phyloP scores from a whole-genome alignment of 108 stramenopile genomes.

The Nitzschia palea region DNA sequence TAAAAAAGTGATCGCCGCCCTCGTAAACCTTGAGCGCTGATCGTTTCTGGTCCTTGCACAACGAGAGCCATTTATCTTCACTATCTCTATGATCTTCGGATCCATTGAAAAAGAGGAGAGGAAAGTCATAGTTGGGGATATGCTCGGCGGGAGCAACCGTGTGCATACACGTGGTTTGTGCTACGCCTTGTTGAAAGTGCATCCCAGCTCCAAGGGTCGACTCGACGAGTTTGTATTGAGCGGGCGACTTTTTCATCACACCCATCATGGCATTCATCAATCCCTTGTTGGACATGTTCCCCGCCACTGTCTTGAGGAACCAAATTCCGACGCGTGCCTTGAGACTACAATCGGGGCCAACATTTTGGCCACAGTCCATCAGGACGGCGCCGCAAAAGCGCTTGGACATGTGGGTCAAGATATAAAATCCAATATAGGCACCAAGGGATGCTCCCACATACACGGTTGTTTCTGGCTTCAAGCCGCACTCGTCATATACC shows the following conservation, averaged over 20 bases:
- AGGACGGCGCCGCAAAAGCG: slow-evolving; percentile 50
- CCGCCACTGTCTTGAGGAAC: slow-evolving; percentile 26
- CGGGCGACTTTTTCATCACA: slow-evolving; percentile 43
- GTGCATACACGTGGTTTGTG: slow-evolving; percentile 49
- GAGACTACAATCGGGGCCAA: slow-evolving; percentile 50
- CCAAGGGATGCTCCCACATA: slow-evolving; percentile 59
- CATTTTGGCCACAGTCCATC: slow-evolving; percentile 63
- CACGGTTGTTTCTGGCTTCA: slow-evolving; percentile 1
- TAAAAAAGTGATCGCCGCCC: slow-evolving; percentile 65
- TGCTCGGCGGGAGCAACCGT: slow-evolving; percentile 48
- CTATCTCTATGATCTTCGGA: slow-evolving; percentile 59
- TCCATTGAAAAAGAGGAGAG: slow-evolving; percentile 60
- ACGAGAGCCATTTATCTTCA: slow-evolving; percentile 51
- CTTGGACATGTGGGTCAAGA: slow-evolving; percentile 34
- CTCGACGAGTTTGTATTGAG: slow-evolving; percentile 50
- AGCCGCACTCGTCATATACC: slow-evolving; percentile 23
- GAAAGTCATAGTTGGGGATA: slow-evolving; percentile 43
- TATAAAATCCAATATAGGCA: slow-evolving; percentile 57
- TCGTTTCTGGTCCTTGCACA: slow-evolving; percentile 35
- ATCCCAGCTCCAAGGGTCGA: slow-evolving; percentile 46
- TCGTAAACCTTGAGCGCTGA: slow-evolving; percentile 61
- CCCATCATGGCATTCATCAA: slow-evolving; percentile 46
- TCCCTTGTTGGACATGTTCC: slow-evolving; percentile 30
- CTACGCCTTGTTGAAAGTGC: slow-evolving; percentile 43
- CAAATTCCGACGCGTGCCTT: slow-evolving; percentile 49